Conservation (phyloP, 192 early-diverging fungal genomes). For the Thamnidium elegans region DNA sequence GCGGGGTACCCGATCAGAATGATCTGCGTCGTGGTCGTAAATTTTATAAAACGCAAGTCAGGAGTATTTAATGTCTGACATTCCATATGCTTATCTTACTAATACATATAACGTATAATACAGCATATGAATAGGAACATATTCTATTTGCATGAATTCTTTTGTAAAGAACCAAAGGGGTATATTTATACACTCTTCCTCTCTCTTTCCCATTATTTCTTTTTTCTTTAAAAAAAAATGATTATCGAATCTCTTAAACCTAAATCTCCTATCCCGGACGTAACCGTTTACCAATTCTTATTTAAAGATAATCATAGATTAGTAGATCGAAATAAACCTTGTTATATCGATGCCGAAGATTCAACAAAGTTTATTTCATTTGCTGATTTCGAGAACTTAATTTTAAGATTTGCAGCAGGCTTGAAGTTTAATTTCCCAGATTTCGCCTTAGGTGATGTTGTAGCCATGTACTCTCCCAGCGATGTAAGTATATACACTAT, state of each 20-base stretch:
- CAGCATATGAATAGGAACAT: too few relatives aligned
- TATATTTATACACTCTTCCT: too few relatives aligned
- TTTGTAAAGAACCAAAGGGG: too few relatives aligned
- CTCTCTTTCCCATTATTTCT: too few relatives aligned
- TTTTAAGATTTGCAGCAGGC: constrained; percentile 42
- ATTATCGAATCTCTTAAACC: constrained; percentile 5
- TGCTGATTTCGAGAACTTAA: constrained; percentile 25
- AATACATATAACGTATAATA: too few relatives aligned
- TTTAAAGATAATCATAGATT: background rate
- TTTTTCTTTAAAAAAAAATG: background rate
- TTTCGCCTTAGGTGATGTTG: constrained; percentile 64
- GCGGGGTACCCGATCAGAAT: too few relatives aligned
- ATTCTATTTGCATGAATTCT: too few relatives aligned
- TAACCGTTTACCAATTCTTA: background rate
- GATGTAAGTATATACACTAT: constrained; percentile 41
- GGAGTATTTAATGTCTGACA: too few relatives aligned
- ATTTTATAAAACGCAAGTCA: too few relatives aligned
- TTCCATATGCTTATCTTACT: too few relatives aligned
- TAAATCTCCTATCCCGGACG: background rate
- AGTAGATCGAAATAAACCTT: background rate
- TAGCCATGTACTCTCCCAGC: constrained; percentile 69
- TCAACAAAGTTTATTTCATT: constrained; percentile 28
- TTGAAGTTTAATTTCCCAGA: constrained; percentile 41
- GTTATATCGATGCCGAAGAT: constrained; percentile 35
- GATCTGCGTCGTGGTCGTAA: too few relatives aligned